A percentile compares a stretch with the other conserved stretches of the same genome.
phyloP scores from a whole-genome alignment of 192 early-diverging fungal genomes.

The Anaeromyces robustus region DNA sequence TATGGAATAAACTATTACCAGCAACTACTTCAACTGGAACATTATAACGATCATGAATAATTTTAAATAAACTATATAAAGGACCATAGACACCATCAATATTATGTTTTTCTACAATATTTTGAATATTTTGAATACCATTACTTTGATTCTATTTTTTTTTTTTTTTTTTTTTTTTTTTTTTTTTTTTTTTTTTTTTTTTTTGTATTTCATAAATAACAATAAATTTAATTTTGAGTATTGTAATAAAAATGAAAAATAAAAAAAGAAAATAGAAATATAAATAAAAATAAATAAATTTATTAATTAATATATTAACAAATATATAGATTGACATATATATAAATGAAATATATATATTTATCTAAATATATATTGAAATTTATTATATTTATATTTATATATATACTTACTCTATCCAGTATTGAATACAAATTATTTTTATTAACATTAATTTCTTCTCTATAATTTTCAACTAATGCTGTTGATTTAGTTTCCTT shows the following conservation, averaged over 20 bases:
- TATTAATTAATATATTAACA: too few relatives aligned
- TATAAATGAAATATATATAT: too few relatives aligned
- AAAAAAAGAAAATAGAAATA: too few relatives aligned
- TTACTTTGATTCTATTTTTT: slow-evolving; percentile 36
- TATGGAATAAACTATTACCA: slow-evolving; percentile 78
- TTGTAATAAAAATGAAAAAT: too few relatives aligned
- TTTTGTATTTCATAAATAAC: too few relatives aligned
- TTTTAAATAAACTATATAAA: slow-evolving; percentile 71
- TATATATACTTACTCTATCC: slow-evolving; percentile 50
- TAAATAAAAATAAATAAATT: too few relatives aligned
- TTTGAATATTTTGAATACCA: slow-evolving; percentile 57
- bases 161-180: too few relatives aligned
- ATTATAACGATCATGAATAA: slow-evolving; percentile 64
- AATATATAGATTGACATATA: too few relatives aligned
- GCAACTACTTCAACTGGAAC: slow-evolving; percentile 82
- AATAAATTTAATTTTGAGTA: too few relatives aligned
- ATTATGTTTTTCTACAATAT: slow-evolving; percentile 47
- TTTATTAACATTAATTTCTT: slow-evolving; percentile 61
- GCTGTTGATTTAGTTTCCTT: slow-evolving; percentile 62
- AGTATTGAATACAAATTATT: slow-evolving; percentile 54
- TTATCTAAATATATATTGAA: too few relatives aligned
- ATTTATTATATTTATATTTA: too few relatives aligned
- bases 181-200: too few relatives aligned
- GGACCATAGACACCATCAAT: slow-evolving; percentile 73
- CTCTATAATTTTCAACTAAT: slow-evolving; percentile 43